A percentile compares a stretch with the other conserved stretches of the same genome.
Evolutionary conservation across 345 rosid genomes (phyloP).

Genomic region (Pseudoturritis turrita): DNA sequence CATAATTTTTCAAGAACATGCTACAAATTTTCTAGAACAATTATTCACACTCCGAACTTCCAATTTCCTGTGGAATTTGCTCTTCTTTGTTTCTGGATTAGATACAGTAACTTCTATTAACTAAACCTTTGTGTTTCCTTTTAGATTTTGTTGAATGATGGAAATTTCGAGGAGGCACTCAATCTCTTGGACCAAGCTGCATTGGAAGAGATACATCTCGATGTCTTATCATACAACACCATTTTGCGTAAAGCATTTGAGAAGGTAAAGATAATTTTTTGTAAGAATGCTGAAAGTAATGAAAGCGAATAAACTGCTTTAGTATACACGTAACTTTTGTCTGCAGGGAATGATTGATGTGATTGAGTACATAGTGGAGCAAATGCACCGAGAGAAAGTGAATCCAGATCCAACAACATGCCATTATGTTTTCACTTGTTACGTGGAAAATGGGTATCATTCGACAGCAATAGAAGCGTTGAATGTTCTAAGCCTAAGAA

Average conservation of each 20-base stretch:
- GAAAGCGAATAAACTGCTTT: background rate
- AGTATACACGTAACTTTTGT: background rate
- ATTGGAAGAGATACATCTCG: constrained; percentile 45
- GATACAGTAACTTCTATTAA: background rate
- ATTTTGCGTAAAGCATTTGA: constrained; percentile 47
- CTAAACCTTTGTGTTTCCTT: constrained; percentile 14
- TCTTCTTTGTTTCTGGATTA: background rate
- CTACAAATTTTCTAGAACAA: background rate
- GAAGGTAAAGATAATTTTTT: constrained; percentile 38
- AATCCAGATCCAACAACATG: constrained; percentile 77
- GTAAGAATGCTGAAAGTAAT: background rate
- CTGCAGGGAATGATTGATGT: constrained; percentile 58
- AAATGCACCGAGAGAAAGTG: constrained; percentile 51
- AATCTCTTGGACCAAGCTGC: constrained; percentile 49
- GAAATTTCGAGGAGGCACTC: constrained; percentile 49
- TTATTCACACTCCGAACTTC: background rate
- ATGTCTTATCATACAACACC: constrained; percentile 57
- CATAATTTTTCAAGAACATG: background rate
- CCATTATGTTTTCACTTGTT: constrained; percentile 45
- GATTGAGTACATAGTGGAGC: constrained; percentile 56
- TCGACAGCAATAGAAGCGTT: constrained; percentile 65
- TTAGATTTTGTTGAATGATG: constrained; percentile 52
- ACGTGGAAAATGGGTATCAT: constrained; percentile 38
- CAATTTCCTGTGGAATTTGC: background rate
- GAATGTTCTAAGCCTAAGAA: constrained; percentile 63